Percentiles rank a stretch among this genome's conserved stretches.
Conservation (phyloP, 257 asterid genomes). For the Phtheirospermum japonicum region DNA sequence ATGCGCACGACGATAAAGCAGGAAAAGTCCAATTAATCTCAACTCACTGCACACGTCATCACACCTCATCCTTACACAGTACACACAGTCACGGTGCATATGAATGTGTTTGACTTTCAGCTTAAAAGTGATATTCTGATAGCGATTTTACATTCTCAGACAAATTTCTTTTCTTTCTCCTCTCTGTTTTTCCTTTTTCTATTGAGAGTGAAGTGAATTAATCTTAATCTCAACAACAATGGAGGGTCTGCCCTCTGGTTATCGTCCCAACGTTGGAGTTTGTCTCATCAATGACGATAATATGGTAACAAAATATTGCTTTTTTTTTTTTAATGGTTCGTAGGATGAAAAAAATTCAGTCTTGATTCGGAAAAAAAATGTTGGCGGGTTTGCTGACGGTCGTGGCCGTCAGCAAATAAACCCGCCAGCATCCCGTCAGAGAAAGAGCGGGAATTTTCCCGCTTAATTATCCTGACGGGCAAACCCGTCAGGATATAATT, state of each 20-base stretch:
- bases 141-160: slow-evolving; percentile 41
- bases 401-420: too few species aligned
- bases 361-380: too few species aligned
- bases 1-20: too few species aligned
- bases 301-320: background rate
- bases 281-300: slow-evolving; percentile 56
- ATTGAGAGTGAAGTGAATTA: background rate
- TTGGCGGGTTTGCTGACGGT: too few species aligned
- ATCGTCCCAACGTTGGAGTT: slow-evolving; percentile 97
- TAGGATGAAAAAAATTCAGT: background rate
- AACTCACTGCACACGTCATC: slow-evolving; percentile 35
- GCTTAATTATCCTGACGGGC: too few species aligned
- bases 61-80: slow-evolving; percentile 20
- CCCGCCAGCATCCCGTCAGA: too few species aligned
- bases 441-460: too few species aligned
- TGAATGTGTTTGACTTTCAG: slow-evolving; percentile 57
- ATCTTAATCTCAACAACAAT: slow-evolving; percentile 32
- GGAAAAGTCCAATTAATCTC: background rate
- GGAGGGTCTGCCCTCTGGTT: slow-evolving; percentile 98
- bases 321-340: background rate
- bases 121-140: slow-evolving; percentile 39
- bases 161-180: background rate
- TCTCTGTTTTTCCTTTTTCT: slow-evolving; percentile 17
- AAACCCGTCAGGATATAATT: too few species aligned
- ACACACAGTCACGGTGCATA: slow-evolving; percentile 35